Base-by-base conservation (phyloP, 192 early-diverging fungal genomes). In the Backusella australiensis region DNA sequence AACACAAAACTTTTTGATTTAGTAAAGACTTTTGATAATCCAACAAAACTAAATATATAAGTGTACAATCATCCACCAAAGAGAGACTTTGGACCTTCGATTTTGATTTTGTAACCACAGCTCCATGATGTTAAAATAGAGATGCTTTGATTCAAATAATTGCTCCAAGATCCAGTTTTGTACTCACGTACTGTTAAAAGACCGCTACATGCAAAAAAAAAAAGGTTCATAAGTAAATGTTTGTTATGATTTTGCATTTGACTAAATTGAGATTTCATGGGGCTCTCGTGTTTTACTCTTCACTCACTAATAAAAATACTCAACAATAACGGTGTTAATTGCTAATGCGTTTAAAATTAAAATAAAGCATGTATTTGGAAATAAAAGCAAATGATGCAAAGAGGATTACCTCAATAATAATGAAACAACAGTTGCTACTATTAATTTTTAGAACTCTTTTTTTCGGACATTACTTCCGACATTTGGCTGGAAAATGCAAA, bases 231-330 rank as follows among this genome's bases (percentile, higher is more conserved):
- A 56, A 21, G n/a, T 21, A n/a, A 21, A 56, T 56, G 53, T 56
- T 56, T 56, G 53, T 56, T 56, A 26, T 56, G 53, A 56, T 56
- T 56, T 56, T 56, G n/a, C 53, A 56, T 56, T 56, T 56, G 53
- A 56, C 53, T 56, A 56, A 56, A 56, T 56, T 56, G 53, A 56
- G 53, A 56, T 21, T 56, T 56, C 53, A 56, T 56, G 53, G 52
- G 52, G 8, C 52, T 56, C 8, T 56, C 19, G 21, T 21, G 52
- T 56, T 56, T 56, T 56, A 56, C 6, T 56, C 52, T 21, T 9
- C 21, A 21, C 7, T 56, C 52, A 56, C 21, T 21, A 56, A 56
- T 21, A 21, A 21, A 9, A 1, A 21, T n/a, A 9, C 19, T 56
- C 52, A 11, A 2, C 7, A 56, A n/a, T 8, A 21, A 56, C 8